Percentiles rank a stretch among this genome's conserved stretches.
These are phyloP conservation scores for Mortierella claussenii DNA, from an alignment of 192 early-diverging fungal species.

Conservation along the genomic window DNA sequence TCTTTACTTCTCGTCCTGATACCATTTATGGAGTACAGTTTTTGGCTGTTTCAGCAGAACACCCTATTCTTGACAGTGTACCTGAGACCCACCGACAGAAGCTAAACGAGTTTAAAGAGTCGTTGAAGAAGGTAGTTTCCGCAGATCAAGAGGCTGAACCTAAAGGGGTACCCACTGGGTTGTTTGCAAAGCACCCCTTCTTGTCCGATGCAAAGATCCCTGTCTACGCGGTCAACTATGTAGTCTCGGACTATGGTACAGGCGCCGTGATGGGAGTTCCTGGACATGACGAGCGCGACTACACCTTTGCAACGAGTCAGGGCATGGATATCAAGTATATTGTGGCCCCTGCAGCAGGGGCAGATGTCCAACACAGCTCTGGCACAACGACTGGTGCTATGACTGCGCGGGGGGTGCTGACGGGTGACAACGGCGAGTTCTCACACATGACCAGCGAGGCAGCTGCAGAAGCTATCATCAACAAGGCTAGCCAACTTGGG, in stretches of 20 bases:
- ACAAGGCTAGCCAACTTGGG: conserved; percentile 56
- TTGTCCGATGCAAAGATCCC: conserved; percentile 64
- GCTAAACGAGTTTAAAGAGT: conserved; percentile 28
- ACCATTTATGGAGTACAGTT: conserved; percentile 82
- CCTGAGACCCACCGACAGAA: conserved; percentile 19
- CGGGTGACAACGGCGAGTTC: conserved; percentile 63
- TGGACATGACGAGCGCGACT: conserved; percentile 81
- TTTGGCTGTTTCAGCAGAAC: conserved; percentile 73
- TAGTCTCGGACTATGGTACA: conserved; percentile 79
- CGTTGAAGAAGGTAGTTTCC: conserved; percentile 2
- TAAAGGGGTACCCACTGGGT: conserved; percentile 69
- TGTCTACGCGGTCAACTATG: conserved; percentile 79
- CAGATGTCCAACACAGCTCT: conserved; percentile 4
- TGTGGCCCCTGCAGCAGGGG: conserved; percentile 51
- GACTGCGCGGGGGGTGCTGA: conserved; percentile 68
- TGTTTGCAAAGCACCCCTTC: conserved; percentile 73
- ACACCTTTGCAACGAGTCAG: conserved; percentile 70
- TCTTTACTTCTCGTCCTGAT: conserved; percentile 84
- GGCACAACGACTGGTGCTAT: conserved; percentile 27
- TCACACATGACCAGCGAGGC: conserved; percentile 69
- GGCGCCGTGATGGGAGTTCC: conserved; percentile 92
- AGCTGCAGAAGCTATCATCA: conserved; percentile 64
- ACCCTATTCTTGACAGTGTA: conserved; percentile 61
- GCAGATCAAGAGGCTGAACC: conserved; percentile 20
- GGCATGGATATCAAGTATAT: conserved; percentile 63